A percentile compares a stretch with the other conserved stretches of the same genome.
Conservation (phyloP, 257 asterid species). For the Primulina huaijiensis region DNA sequence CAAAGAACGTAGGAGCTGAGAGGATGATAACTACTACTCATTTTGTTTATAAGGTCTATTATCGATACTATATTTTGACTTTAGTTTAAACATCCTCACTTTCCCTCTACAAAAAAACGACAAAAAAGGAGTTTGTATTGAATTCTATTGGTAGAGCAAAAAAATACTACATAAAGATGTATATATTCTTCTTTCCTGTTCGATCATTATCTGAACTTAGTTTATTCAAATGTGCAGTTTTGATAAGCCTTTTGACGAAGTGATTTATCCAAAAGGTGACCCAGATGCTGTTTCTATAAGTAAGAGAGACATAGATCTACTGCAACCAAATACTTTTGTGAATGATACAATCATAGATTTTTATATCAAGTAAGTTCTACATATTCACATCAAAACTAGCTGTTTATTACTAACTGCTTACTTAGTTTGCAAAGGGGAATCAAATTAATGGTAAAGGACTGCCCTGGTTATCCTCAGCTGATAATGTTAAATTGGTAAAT, state of each 20-base stretch:
- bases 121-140: not conserved
- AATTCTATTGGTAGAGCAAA: not conserved
- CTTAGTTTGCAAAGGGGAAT: slow-evolving; percentile 2
- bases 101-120: not conserved
- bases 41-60: not conserved
- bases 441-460: not conserved
- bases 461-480: not conserved
- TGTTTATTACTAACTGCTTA: slow-evolving; percentile 2
- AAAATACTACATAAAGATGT: not conserved
- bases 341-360: slow-evolving; percentile 93
- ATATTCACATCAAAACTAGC: slow-evolving; percentile 17
- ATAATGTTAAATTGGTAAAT: not conserved
- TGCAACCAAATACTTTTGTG: slow-evolving; percentile 84
- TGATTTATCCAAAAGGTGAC: slow-evolving; percentile 87
- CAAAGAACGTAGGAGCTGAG: not conserved
- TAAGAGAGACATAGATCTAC: slow-evolving; percentile 79
- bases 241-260: slow-evolving; percentile 67
- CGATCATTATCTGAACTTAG: slow-evolving; percentile 15
- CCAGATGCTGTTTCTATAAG: slow-evolving; percentile 86
- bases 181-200: slow-evolving; percentile 16
- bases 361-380: slow-evolving; percentile 74
- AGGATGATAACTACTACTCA: not conserved
- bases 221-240: slow-evolving; percentile 51
- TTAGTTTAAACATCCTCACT: not conserved
- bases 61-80: not conserved